Evolutionary conservation across 2,329 filamentous ascomycete genomes (phyloP).

Genomic region (Pyrenophora seminiperda): DNA sequence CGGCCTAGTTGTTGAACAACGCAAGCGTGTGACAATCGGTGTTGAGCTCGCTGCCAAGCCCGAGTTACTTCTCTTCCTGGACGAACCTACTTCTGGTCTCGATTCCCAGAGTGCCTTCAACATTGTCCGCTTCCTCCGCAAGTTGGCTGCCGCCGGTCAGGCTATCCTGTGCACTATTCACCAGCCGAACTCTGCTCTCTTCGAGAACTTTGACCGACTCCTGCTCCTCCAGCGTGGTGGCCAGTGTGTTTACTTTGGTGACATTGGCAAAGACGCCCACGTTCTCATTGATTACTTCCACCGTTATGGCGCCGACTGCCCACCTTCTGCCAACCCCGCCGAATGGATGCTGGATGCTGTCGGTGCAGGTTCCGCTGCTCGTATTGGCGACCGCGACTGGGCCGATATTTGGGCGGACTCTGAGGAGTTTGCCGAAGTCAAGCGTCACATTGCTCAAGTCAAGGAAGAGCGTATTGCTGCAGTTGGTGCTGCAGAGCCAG

Average conservation of each 20-base stretch:
- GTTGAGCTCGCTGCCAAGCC: slow-evolving; percentile 69
- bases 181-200: slow-evolving; percentile 83
- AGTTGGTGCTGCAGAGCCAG: slow-evolving; percentile 50
- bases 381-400: slow-evolving; percentile 78
- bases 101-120: slow-evolving; percentile 76
- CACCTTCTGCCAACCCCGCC: slow-evolving; percentile 60
- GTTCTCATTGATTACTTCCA: slow-evolving; percentile 66
- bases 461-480: slow-evolving; percentile 64
- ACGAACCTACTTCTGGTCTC: slow-evolving; percentile 78
- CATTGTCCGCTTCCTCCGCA: slow-evolving; percentile 77
- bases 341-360: slow-evolving; percentile 89
- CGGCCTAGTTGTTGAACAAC: slow-evolving; percentile 68
- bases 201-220: slow-evolving; percentile 86
- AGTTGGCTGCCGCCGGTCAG: slow-evolving; percentile 78
- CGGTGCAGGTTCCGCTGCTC: slow-evolving; percentile 73
- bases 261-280: slow-evolving; percentile 76
- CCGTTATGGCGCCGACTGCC: slow-evolving; percentile 62
- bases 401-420: slow-evolving; percentile 78
- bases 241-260: slow-evolving; percentile 82
- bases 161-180: slow-evolving; percentile 91
- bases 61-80: slow-evolving; percentile 75
- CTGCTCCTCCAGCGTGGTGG: slow-evolving; percentile 79
- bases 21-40: slow-evolving; percentile 65
- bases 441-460: slow-evolving; percentile 69
- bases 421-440: slow-evolving; percentile 69